These are phyloP conservation scores for Auriscalpium microsporum DNA, from an alignment of 768 basidiomycete species.

Conservation along the genomic window DNA sequence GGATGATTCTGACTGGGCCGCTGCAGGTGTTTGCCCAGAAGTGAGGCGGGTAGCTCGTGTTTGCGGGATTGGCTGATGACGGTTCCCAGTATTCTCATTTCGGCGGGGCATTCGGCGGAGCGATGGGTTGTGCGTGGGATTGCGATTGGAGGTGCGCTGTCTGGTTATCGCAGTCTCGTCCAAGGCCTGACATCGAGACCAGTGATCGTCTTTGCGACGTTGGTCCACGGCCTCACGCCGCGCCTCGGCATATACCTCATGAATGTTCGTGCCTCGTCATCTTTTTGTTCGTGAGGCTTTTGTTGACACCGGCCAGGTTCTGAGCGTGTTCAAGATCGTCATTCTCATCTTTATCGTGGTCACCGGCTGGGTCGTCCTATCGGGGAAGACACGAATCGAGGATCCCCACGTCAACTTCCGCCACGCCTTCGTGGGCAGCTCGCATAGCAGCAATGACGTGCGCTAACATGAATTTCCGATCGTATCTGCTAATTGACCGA, in stretches of 20 bases:
- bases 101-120: slow-evolving; percentile 31
- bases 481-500: background rate
- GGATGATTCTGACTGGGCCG: background rate
- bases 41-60: slow-evolving; percentile 22
- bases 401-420: slow-evolving; percentile 53
- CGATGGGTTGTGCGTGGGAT: slow-evolving; percentile 51
- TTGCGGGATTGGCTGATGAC: slow-evolving; percentile 39
- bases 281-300: background rate
- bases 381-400: slow-evolving; percentile 45
- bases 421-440: slow-evolving; percentile 48
- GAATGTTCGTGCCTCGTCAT: slow-evolving; percentile 37
- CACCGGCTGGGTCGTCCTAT: slow-evolving; percentile 53
- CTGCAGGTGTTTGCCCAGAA: slow-evolving; percentile 25
- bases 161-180: background rate
- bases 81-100: slow-evolving; percentile 23
- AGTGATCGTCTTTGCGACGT: slow-evolving; percentile 44
- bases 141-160: slow-evolving; percentile 41
- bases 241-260: slow-evolving; percentile 40
- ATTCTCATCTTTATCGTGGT: slow-evolving; percentile 49
- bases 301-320: slow-evolving; percentile 22
- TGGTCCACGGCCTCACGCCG: slow-evolving; percentile 46
- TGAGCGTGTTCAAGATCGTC: slow-evolving; percentile 46
- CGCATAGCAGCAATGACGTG: slow-evolving; percentile 41
- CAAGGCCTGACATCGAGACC: background rate
- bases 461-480: background rate